Percentiles rank a stretch among this genome's conserved stretches.
Evolutionary conservation across 2,329 filamentous ascomycete genomes (phyloP).

Genomic region (Teratosphaeria gauchensis): DNA sequence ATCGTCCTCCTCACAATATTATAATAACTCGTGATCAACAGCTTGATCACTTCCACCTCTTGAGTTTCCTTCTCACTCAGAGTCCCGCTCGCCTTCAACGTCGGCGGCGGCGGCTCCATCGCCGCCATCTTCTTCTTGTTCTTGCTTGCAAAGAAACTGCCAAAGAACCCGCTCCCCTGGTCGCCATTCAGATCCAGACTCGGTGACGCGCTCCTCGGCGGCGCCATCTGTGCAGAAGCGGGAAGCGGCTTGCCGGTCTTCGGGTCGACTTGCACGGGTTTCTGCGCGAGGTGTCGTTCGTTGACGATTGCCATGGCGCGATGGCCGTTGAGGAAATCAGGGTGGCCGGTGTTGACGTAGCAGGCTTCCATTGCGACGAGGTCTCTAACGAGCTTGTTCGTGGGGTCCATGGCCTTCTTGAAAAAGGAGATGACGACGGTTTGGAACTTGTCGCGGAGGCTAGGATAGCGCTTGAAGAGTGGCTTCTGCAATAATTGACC

Average conservation of each 20-base stretch:
- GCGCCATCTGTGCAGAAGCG: conserved; percentile 39
- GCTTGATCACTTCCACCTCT: conserved; percentile 97
- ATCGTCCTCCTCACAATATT: conserved; percentile 97
- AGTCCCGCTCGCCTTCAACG: conserved; percentile 85
- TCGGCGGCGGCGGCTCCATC: conserved; percentile 91
- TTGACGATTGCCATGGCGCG: conserved; percentile 97
- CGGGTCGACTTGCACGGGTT: conserved; percentile 90
- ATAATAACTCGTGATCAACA: conserved; percentile 93
- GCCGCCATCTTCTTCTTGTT: conserved; percentile 99
- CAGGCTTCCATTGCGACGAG: conserved; percentile 91
- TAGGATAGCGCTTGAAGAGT: conserved; percentile 86
- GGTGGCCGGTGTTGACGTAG: conserved; percentile 97
- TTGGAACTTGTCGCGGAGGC: conserved; percentile 94
- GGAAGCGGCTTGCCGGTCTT: conserved; percentile 95
- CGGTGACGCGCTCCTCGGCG: conserved; percentile 66
- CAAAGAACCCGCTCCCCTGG: conserved; percentile 68
- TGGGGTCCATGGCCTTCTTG: conserved; percentile 97
- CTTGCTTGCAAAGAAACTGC: conserved; percentile 96
- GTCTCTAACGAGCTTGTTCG: conserved; percentile 91
- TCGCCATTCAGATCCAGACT: conserved; percentile 56
- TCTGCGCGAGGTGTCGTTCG: conserved; percentile 70
- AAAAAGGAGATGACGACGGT: conserved; percentile 86
- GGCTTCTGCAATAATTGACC: conserved; percentile 80
- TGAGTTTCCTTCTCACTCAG: conserved; percentile 89
- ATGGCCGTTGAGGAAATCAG: conserved; percentile 94